Conservation (phyloP, 108 stramenopile species). For the Cylindrotheca fusiformis region DNA sequence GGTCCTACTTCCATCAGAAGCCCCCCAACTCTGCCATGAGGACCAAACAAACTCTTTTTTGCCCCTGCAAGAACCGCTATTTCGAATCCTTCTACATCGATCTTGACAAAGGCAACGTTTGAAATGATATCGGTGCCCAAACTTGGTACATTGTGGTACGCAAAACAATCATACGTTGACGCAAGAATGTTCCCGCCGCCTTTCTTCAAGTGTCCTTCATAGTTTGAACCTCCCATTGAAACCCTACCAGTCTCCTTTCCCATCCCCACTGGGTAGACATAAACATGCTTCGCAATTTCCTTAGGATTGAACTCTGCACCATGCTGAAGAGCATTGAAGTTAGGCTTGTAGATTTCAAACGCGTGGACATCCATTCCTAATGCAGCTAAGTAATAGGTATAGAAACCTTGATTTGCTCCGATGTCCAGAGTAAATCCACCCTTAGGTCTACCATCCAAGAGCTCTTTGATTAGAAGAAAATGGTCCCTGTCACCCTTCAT, state of each 20-base stretch:
- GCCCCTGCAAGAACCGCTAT: constrained; percentile 18
- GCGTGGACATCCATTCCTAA: constrained; percentile 25
- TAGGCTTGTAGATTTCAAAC: constrained; percentile 22
- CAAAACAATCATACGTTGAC: constrained; percentile 16
- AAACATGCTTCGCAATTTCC: constrained; percentile 22
- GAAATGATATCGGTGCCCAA: constrained; percentile 3
- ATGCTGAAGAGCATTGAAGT: constrained; percentile 25
- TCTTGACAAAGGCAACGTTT: constrained; percentile 24
- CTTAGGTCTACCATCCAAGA: not conserved
- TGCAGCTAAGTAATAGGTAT: constrained; percentile 28
- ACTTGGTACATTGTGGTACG: constrained; percentile 4
- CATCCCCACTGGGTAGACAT: constrained; percentile 24
- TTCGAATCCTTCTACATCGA: constrained; percentile 29
- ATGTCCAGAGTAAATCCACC: constrained; percentile 21
- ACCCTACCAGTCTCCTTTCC: constrained; percentile 11
- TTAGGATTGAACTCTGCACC: constrained; percentile 26
- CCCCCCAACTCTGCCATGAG: constrained; percentile 4
- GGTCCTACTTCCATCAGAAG: constrained; percentile 27
- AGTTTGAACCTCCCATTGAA: constrained; percentile 1
- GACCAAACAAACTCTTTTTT: constrained; percentile 11
- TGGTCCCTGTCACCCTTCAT: constrained; percentile 2
- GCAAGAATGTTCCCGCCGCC: constrained; percentile 8
- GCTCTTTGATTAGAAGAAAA: not conserved
- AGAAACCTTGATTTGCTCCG: constrained; percentile 38
- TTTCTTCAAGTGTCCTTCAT: constrained; percentile 2